These are phyloP conservation scores for Russula dissimulans DNA, from an alignment of 768 basidiomycete genomes.

Conservation along the genomic window DNA sequence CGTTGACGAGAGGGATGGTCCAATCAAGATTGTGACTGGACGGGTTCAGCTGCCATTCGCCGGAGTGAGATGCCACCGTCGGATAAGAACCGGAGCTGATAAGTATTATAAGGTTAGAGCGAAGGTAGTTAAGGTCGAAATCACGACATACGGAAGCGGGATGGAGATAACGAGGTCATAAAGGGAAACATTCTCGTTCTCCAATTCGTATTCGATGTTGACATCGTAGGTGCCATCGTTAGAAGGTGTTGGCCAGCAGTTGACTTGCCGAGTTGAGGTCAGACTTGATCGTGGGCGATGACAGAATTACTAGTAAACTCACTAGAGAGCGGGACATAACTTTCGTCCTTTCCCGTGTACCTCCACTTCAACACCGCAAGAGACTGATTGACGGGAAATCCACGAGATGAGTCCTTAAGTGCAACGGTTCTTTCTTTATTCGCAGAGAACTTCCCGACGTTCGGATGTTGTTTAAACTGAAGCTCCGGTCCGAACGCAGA, in stretches of 20 bases:
- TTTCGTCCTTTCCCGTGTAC: conserved; percentile 85
- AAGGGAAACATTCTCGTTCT: conserved; percentile 69
- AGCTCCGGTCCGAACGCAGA: conserved; percentile 57
- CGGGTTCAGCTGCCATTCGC: conserved; percentile 77
- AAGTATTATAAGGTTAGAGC: background rate
- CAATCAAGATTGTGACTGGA: conserved; percentile 77
- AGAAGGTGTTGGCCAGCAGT: conserved; percentile 92
- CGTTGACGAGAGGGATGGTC: conserved; percentile 62
- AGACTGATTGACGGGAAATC: conserved; percentile 83
- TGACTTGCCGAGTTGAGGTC: conserved; percentile 45
- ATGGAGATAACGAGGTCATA: conserved; percentile 86
- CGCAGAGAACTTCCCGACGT: conserved; percentile 78
- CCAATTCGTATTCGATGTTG: conserved; percentile 95
- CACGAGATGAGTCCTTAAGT: conserved; percentile 71
- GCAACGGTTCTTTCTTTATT: conserved; percentile 60
- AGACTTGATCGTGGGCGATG: background rate
- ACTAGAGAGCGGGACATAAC: conserved; percentile 86
- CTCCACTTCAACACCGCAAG: conserved; percentile 91
- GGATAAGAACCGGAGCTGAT: conserved; percentile 76
- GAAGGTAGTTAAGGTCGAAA: background rate
- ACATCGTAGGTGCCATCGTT: conserved; percentile 91
- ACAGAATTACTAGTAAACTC: conserved; percentile 26
- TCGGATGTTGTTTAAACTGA: conserved; percentile 96
- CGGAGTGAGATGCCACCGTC: conserved; percentile 64
- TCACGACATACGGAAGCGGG: conserved; percentile 74